Evolutionary conservation across 768 basidiomycete species (phyloP).

Genomic region (Pholiota molesta): DNA sequence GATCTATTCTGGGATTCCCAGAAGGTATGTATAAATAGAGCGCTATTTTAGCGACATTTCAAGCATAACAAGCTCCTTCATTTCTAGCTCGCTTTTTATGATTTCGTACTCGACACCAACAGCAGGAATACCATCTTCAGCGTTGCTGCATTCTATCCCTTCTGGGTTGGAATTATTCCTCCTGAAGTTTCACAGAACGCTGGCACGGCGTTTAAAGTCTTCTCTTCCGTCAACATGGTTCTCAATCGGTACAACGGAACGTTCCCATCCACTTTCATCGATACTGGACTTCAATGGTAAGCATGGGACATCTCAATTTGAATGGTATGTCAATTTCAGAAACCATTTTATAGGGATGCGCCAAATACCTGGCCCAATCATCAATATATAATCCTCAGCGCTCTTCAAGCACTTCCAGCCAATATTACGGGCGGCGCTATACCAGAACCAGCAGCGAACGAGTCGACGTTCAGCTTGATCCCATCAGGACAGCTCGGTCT

Average conservation of each 20-base stretch:
- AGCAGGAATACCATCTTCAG: constrained; percentile 67
- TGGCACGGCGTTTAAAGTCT: constrained; percentile 68
- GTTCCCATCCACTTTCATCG: constrained; percentile 76
- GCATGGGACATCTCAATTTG: neutral
- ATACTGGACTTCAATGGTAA: constrained; percentile 83
- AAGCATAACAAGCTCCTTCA: neutral
- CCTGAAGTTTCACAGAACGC: constrained; percentile 59
- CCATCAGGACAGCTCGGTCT: constrained; percentile 84
- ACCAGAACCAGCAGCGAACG: constrained; percentile 50
- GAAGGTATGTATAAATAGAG: constrained; percentile 46
- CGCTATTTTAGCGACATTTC: neutral
- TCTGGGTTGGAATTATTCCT: constrained; percentile 88
- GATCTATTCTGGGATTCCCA: constrained; percentile 85
- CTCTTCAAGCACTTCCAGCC: constrained; percentile 72
- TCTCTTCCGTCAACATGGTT: constrained; percentile 76
- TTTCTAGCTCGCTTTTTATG: constrained; percentile 78
- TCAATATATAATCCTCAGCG: constrained; percentile 78
- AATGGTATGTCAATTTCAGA: neutral
- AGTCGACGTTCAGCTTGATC: constrained; percentile 69
- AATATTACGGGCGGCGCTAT: constrained; percentile 63
- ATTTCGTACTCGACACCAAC: constrained; percentile 79
- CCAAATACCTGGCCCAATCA: constrained; percentile 93
- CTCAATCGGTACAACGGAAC: constrained; percentile 89
- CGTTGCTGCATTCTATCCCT: constrained; percentile 80
- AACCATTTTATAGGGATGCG: constrained; percentile 56